Base-by-base conservation (phyloP, 257 asterid species). In the Nicotiana tomentosiformis region DNA sequence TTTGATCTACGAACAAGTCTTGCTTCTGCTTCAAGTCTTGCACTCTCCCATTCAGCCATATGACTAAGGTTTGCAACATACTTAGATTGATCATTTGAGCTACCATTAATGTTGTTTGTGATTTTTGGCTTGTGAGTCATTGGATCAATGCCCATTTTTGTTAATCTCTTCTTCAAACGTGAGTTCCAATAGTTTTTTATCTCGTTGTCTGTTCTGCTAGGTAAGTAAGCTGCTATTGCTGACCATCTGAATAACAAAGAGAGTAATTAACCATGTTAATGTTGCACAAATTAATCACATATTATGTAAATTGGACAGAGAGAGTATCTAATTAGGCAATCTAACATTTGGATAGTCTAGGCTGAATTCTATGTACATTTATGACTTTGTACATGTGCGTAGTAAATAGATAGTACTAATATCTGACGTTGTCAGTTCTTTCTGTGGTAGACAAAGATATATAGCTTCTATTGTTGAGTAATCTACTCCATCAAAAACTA, bases 31-130 rank as follows among this genome's bases (percentile, higher is more conserved):
- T 87, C 84, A 0, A 85, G 87, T 23, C 88, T 33, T 69, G 90
- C 88, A 64, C 78, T 85, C 60, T 87, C 90, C 88, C 90, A 87
- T 16, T 87, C 88, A 39, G 87, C 90, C 83, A 85, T 83, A 29
- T 87, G 90, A 80, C 84, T 78, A 29, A 85, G 86, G 23, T 85
- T 85, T 23, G 85, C 85, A 10, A 85, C 84, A 49, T 83, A 78
- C 37, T 85, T 85, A 5, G 74, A 68, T 51, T 69, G 88, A 43
- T 43, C 49, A 30, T 49, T 2, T 3, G 84, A 77, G n/a, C 62
- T 68, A 10, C 72, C 79, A 18, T 55, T 18, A 5, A 17, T 5
- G 29, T 58, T 23, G 26, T 55, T 39, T 29, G 26, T 67, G 65
- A 58, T 58, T 23, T 83, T 80, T 32, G 85, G 88, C 56, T 81